Evolutionary conservation across 2,329 filamentous ascomycete species (phyloP).

Genomic region (Aspergillus bombycis): DNA sequence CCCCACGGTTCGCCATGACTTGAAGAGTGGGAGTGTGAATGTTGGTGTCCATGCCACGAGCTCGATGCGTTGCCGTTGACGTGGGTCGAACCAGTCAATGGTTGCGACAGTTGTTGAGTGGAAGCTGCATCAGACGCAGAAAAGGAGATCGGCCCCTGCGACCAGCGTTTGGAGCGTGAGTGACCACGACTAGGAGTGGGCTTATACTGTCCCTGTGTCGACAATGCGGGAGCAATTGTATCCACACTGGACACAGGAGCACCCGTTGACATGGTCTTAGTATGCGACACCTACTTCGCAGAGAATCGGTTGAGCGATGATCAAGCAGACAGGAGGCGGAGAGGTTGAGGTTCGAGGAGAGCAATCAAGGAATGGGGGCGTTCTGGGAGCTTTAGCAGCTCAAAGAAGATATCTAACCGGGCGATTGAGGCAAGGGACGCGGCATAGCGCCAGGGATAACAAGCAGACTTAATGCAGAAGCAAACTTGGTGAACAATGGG

Average conservation of each 20-base stretch:
- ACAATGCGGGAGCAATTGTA: conserved; percentile 26
- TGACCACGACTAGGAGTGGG: conserved; percentile 37
- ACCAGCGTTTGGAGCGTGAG: conserved; percentile 36
- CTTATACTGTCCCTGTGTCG: conserved; percentile 32
- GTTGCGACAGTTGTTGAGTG: conserved; percentile 21
- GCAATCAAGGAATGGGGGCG: conserved; percentile 1
- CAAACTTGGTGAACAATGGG: conserved; percentile 1
- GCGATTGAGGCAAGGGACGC: conserved; percentile 15
- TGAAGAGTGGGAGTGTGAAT: conserved; percentile 42
- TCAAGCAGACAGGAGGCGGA: conserved; percentile 17
- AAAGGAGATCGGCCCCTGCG: conserved; percentile 31
- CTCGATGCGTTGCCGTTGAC: conserved; percentile 31
- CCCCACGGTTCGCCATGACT: neutral
- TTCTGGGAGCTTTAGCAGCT: conserved; percentile 23
- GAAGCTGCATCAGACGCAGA: conserved; percentile 23
- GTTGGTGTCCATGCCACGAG: conserved; percentile 35
- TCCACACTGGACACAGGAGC: conserved; percentile 34
- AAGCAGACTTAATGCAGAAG: neutral
- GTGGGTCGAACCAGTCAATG: conserved; percentile 19
- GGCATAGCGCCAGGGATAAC: conserved; percentile 24
- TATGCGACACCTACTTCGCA: conserved; percentile 13
- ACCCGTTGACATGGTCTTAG: conserved; percentile 39
- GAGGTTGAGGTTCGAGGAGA: conserved; percentile 14
- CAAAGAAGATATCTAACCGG: conserved; percentile 19
- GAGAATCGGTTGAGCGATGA: conserved; percentile 7